Evolutionary conservation across 2,329 filamentous ascomycete species (phyloP).

Genomic region (Claviceps arundinis): DNA sequence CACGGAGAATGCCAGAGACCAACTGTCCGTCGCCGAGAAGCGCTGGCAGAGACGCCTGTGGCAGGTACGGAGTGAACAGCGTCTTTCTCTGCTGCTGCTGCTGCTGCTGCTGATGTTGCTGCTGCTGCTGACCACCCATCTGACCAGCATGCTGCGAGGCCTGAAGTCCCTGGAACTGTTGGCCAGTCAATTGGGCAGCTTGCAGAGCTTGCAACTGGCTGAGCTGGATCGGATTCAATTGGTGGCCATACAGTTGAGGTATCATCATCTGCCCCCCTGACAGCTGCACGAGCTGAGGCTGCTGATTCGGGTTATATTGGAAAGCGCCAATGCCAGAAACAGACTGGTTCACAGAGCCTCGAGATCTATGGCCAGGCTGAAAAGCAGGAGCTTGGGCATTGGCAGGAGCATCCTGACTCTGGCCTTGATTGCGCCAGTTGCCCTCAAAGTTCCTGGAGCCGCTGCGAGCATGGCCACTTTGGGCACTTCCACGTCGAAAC

Average conservation of each 20-base stretch:
- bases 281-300: slow-evolving; percentile 70
- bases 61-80: slow-evolving; percentile 92
- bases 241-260: slow-evolving; percentile 76
- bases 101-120: slow-evolving; percentile 46
- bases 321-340: slow-evolving; percentile 74
- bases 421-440: slow-evolving; percentile 81
- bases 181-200: slow-evolving; percentile 69
- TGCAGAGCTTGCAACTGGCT: slow-evolving; percentile 87
- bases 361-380: slow-evolving; percentile 81
- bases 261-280: slow-evolving; percentile 78
- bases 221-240: slow-evolving; percentile 76
- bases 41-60: slow-evolving; percentile 84
- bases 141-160: slow-evolving; percentile 61
- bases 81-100: slow-evolving; percentile 94
- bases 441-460: slow-evolving; percentile 91
- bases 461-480: slow-evolving; percentile 72
- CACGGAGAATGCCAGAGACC: slow-evolving; percentile 88
- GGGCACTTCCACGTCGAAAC: slow-evolving; percentile 65
- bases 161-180: slow-evolving; percentile 55
- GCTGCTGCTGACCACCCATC: slow-evolving; percentile 37
- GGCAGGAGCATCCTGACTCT: slow-evolving; percentile 44
- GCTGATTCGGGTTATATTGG: slow-evolving; percentile 66
- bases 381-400: slow-evolving; percentile 53
- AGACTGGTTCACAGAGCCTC: slow-evolving; percentile 76
- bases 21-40: slow-evolving; percentile 85